Percentiles rank a stretch among this genome's conserved stretches.
These are phyloP conservation scores for Pseudopithomyces chartarum DNA, from an alignment of 2,329 filamentous ascomycete species.

Conservation along the genomic window DNA sequence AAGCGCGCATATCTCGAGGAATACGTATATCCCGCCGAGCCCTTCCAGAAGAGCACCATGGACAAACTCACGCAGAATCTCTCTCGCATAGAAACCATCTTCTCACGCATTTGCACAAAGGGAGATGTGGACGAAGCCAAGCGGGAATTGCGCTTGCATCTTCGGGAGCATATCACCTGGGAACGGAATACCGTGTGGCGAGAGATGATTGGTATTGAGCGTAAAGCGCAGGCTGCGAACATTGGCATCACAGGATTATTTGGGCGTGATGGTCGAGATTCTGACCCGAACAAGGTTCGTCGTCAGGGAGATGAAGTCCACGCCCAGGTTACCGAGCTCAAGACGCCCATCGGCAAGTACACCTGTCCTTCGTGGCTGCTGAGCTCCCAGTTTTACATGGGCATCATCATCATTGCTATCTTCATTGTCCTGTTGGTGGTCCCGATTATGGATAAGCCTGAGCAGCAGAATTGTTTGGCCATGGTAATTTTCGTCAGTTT, in stretches of 20 bases:
- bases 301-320: slow-evolving; percentile 85
- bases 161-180: slow-evolving; percentile 97
- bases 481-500: slow-evolving; percentile 92
- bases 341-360: slow-evolving; percentile 80
- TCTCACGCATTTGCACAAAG: slow-evolving; percentile 79
- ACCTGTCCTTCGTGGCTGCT: slow-evolving; percentile 80
- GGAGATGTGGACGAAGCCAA: slow-evolving; percentile 78
- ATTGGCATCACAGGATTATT: slow-evolving; percentile 79
- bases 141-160: slow-evolving; percentile 84
- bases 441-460: slow-evolving; percentile 82
- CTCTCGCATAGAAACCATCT: slow-evolving; percentile 74
- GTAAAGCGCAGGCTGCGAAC: slow-evolving; percentile 91
- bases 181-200: slow-evolving; percentile 98
- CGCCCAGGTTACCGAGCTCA: slow-evolving; percentile 68
- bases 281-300: slow-evolving; percentile 68
- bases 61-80: slow-evolving; percentile 74
- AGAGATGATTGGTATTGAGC: slow-evolving; percentile 97
- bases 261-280: slow-evolving; percentile 74
- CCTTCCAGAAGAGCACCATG: slow-evolving; percentile 77
- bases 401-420: slow-evolving; percentile 71
- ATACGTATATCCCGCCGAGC: slow-evolving; percentile 77
- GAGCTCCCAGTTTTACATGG: slow-evolving; percentile 77
- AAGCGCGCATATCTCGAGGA: slow-evolving; percentile 76
- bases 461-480: slow-evolving; percentile 95
- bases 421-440: slow-evolving; percentile 76